Percentiles rank a stretch among this genome's conserved stretches.
Evolutionary conservation across 2,329 filamentous ascomycete species (phyloP).

Genomic region (Alternaria rosae): DNA sequence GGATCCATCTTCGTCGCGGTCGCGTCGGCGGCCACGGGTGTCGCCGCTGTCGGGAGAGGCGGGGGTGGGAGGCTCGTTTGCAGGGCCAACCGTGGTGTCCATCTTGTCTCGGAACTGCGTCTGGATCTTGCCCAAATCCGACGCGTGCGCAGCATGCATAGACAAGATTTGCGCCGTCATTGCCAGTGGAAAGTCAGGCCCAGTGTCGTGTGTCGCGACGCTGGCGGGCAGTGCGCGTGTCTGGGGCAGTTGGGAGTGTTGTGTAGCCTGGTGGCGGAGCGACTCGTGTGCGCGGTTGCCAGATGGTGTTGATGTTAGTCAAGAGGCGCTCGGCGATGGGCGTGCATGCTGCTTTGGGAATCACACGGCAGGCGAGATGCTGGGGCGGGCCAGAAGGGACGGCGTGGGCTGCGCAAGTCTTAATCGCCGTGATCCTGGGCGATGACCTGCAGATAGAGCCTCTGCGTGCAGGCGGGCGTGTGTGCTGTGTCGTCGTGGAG

Average conservation of each 20-base stretch:
- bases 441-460: conserved; percentile 25
- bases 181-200: conserved; percentile 23
- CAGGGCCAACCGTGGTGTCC: conserved; percentile 37
- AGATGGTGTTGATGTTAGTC: conserved; percentile 21
- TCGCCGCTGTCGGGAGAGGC: conserved; percentile 47
- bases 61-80: conserved; percentile 41
- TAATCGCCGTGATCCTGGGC: conserved; percentile 14
- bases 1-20: conserved; percentile 41
- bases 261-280: conserved; percentile 27
- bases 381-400: conserved; percentile 2
- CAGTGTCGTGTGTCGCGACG: conserved; percentile 16
- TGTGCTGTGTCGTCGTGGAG: conserved; percentile 13
- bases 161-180: conserved; percentile 51
- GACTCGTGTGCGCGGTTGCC: conserved; percentile 25
- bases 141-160: conserved; percentile 48
- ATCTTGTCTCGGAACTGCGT: conserved; percentile 46
- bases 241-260: conserved; percentile 19
- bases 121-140: conserved; percentile 46
- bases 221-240: conserved; percentile 20
- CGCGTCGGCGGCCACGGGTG: conserved; percentile 48
- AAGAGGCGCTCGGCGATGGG: conserved; percentile 25
- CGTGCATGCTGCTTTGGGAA: conserved; percentile 30
- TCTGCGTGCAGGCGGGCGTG: conserved; percentile 9
- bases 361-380: conserved; percentile 16
- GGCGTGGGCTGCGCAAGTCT: background rate